phyloP scores from a whole-genome alignment of 1,139 yeast species.

The Candida gigantensis region DNA sequence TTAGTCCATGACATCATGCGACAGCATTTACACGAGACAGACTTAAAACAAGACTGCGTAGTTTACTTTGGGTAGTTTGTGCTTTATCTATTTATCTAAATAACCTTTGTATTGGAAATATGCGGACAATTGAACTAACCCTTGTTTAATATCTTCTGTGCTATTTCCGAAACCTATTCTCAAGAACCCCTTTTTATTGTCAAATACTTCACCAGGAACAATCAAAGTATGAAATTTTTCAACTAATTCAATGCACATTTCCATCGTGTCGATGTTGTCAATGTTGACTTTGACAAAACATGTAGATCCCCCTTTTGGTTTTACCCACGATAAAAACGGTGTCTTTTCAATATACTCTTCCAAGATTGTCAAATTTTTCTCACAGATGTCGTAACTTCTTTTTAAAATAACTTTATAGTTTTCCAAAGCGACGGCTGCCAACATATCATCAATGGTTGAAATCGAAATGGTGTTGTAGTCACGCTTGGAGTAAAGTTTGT shows the following conservation, averaged over 20 bases:
- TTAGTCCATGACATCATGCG: too few species aligned
- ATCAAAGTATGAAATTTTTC: conserved; percentile 33
- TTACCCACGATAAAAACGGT: conserved; percentile 35
- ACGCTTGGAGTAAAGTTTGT: conserved; percentile 40
- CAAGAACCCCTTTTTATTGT: conserved; percentile 38
- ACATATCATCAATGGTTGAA: conserved; percentile 48
- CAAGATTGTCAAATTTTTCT: conserved; percentile 34
- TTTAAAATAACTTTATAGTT: conserved; percentile 34
- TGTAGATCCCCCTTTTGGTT: conserved; percentile 54
- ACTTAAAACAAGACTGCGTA: too few species aligned
- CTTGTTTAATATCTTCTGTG: conserved; percentile 29
- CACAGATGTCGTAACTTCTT: conserved; percentile 41
- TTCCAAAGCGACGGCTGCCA: conserved; percentile 46
- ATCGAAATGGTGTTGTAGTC: conserved; percentile 58
- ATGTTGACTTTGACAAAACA: conserved; percentile 40
- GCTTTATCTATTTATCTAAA: too few species aligned
- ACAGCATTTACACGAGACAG: too few species aligned
- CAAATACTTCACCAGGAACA: conserved; percentile 57
- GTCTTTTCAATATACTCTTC: conserved; percentile 33
- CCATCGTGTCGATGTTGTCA: conserved; percentile 28
- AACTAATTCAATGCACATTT: conserved; percentile 40
- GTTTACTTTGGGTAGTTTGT: too few species aligned
- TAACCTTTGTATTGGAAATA: conserved; percentile 8
- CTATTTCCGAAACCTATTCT: conserved; percentile 57
- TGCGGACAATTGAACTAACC: conserved; percentile 17